Evolutionary conservation across 148 eudicot genomes (phyloP).

Genomic region (Rhododendron vialii): DNA sequence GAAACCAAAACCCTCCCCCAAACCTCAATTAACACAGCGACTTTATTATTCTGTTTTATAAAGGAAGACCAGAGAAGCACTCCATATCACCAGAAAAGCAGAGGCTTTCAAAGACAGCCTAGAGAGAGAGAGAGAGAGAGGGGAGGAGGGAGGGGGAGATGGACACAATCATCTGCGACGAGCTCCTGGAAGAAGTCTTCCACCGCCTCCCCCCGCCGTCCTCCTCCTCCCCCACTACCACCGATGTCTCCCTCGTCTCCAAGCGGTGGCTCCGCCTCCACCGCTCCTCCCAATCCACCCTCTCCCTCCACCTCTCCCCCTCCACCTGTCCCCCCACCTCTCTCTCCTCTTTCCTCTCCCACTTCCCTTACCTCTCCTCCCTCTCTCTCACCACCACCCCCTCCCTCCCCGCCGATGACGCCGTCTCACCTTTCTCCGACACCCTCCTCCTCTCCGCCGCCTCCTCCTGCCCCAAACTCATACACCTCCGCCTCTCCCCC

Average conservation of each 20-base stretch:
- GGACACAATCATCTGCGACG: constrained; percentile 59
- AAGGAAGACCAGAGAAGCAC: not conserved
- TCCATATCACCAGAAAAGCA: not conserved
- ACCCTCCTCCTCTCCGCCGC: constrained; percentile 26
- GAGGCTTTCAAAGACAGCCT: not conserved
- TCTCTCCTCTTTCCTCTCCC: constrained; percentile 35
- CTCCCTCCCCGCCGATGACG: constrained; percentile 1
- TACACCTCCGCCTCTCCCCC: constrained; percentile 28
- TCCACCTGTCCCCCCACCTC: constrained; percentile 8
- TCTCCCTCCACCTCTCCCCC: constrained; percentile 33
- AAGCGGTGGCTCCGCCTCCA: constrained; percentile 62
- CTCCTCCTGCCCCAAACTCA: constrained; percentile 30
- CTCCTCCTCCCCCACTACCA: constrained; percentile 4
- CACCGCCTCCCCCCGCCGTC: constrained; percentile 43
- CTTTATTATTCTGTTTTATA: not conserved
- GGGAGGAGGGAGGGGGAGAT: constrained; percentile 13
- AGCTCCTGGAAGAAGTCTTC: constrained; percentile 60
- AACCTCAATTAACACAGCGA: not conserved
- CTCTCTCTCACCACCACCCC: not conserved
- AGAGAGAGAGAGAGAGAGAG: not conserved
- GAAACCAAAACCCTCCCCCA: not conserved
- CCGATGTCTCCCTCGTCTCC: constrained; percentile 51
- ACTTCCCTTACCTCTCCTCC: constrained; percentile 1
- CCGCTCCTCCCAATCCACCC: constrained; percentile 46
- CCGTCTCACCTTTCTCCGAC: constrained; percentile 14